Conservation (phyloP, 805 yeast genomes). For the Pichia sporocuriosa region DNA sequence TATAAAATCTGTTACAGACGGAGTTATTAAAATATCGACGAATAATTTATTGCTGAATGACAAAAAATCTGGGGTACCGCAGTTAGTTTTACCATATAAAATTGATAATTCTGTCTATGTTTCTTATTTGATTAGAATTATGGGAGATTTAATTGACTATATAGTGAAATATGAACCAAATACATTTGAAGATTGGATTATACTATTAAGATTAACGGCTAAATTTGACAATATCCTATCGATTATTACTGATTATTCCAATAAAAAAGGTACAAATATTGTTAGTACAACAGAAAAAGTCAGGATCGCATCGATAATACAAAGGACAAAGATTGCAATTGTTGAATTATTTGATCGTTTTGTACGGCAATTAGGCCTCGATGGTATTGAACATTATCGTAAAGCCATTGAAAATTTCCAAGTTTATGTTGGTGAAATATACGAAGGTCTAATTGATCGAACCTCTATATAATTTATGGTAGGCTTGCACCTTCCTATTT, state of each 20-base stretch:
- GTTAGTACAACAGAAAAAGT: slow-evolving; percentile 30
- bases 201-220: slow-evolving; percentile 19
- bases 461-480: slow-evolving; percentile 22
- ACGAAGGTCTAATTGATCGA: slow-evolving; percentile 31
- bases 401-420: slow-evolving; percentile 16
- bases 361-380: slow-evolving; percentile 8
- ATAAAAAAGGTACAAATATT: neutral
- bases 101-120: slow-evolving; percentile 40
- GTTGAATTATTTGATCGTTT: slow-evolving; percentile 27
- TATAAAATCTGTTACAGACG: no score
- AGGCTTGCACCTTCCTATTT: slow-evolving; percentile 1
- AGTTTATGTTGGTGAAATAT: slow-evolving; percentile 28
- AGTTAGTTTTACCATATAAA: slow-evolving; percentile 6
- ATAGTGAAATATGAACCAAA: slow-evolving; percentile 33
- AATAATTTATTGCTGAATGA: neutral
- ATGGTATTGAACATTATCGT: slow-evolving; percentile 7
- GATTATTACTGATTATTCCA: slow-evolving; percentile 25
- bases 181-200: slow-evolving; percentile 20
- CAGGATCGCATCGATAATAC: slow-evolving; percentile 28
- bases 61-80: neutral
- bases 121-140: slow-evolving; percentile 52
- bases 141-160: slow-evolving; percentile 64
- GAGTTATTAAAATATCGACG: neutral
- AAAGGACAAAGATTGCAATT: slow-evolving; percentile 26
- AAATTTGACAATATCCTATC: slow-evolving; percentile 28